These are phyloP conservation scores for Rhizopogon salebrosus DNA, from an alignment of 768 basidiomycete species.

Conservation along the genomic window DNA sequence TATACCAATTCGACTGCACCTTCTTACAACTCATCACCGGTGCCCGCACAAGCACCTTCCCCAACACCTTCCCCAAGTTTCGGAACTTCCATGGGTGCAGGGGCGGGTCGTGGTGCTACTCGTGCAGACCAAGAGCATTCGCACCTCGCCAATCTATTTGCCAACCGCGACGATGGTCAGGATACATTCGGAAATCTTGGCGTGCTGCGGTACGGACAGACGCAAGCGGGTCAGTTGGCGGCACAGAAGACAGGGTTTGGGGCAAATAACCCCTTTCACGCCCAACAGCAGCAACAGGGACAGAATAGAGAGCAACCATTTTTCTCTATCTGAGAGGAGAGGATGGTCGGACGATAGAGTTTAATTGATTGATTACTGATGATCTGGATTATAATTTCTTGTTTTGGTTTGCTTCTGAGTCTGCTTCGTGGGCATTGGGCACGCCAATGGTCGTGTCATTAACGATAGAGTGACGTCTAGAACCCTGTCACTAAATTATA, in stretches of 20 bases:
- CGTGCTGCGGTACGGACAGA: slow-evolving; percentile 62
- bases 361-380: too few relatives aligned
- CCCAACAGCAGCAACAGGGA: slow-evolving; percentile 48
- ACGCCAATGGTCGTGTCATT: slow-evolving; percentile 22
- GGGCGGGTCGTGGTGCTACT: slow-evolving; percentile 21
- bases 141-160: slow-evolving; percentile 76
- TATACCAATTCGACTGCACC: slow-evolving; percentile 42
- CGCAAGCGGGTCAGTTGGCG: slow-evolving; percentile 46
- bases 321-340: slow-evolving; percentile 53
- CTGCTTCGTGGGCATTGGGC: too few relatives aligned
- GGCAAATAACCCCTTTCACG: slow-evolving; percentile 63
- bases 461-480: slow-evolving; percentile 10
- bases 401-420: too few relatives aligned
- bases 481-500: slow-evolving; percentile 47
- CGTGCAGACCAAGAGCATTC: slow-evolving; percentile 66
- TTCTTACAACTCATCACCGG: slow-evolving; percentile 29
- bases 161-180: slow-evolving; percentile 84
- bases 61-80: slow-evolving; percentile 34
- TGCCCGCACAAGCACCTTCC: slow-evolving; percentile 38
- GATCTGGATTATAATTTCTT: too few relatives aligned
- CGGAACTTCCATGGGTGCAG: slow-evolving; percentile 14
- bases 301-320: slow-evolving; percentile 58
- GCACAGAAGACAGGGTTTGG: slow-evolving; percentile 42
- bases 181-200: slow-evolving; percentile 96
- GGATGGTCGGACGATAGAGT: too few relatives aligned